Evolutionary conservation across 2,329 filamentous ascomycete species (phyloP), one percentile per base, ranked within the genome.

Genomic region (Tetracladium maxilliforme): DNA sequence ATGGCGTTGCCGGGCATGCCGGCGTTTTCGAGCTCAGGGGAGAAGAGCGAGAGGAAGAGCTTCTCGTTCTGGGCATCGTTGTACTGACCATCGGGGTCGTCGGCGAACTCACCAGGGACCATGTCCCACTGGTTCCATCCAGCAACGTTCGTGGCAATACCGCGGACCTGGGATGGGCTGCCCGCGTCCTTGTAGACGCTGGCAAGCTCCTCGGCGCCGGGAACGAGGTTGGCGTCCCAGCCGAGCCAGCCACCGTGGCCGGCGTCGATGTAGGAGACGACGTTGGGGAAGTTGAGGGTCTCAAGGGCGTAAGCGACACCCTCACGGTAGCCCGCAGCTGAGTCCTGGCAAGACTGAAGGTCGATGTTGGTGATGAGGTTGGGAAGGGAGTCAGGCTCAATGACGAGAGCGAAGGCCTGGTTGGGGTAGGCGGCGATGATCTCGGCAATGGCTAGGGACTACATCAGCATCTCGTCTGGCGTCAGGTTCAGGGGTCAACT

Each of bases 161-260:
- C 62, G 31, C 63, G 57, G 12, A 68, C 49, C 9, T 48, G 43
- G 9, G 50, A 47, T 5, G 62, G 62, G 4, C 46, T 52, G 2
- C 51, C 50, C 11, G 59, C 61, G 16, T 46, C 47, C 22, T 48
- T 54, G 41, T 61, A 66, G 2, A 67, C 42, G 14, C 48, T 22
- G 4, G 47, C 56, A 38, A 54, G 65, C 10, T 65, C 45, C 19
- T 52, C 37, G 7, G 62, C 61, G 3, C 61, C 57, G 6, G 61
- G 61, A 6, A 36, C 34, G 22, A 69, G 57, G 48, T 74, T 74
- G 31, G 63, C 67, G 11, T 58, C 43, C 68, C 68, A 74, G 38
- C 69, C 69, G 21, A 74, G 55, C 70, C 70, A 75, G 31, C 70
- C 68, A 14, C 61, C 67, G 43, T 75, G 69, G 30, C 66, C 69